Percentiles rank a stretch among this genome's conserved stretches.
phyloP scores from a whole-genome alignment of 306 rosid species.

The Cajanus cajan region DNA sequence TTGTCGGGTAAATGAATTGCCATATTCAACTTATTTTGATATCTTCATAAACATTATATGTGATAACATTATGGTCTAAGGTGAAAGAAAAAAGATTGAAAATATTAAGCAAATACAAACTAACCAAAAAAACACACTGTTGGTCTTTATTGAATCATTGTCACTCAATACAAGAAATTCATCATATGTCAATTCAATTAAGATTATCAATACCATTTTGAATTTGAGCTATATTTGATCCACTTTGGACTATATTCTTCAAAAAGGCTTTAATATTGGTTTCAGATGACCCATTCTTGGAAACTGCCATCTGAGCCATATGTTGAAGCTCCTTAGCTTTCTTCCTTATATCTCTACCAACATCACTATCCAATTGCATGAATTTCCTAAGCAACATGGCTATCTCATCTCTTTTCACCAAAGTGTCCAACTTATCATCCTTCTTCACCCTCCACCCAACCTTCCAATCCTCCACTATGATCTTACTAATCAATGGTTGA shows the following conservation, averaged over 20 bases:
- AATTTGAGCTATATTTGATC: neutral
- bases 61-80: neutral
- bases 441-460: slow-evolving; percentile 54
- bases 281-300: slow-evolving; percentile 43
- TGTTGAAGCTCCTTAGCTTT: slow-evolving; percentile 37
- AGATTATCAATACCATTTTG: neutral
- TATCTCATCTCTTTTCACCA: slow-evolving; percentile 45
- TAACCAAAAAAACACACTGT: neutral
- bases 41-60: no score
- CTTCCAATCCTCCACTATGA: slow-evolving; percentile 57
- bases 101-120: neutral
- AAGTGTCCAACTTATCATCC: slow-evolving; percentile 19
- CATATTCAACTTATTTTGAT: no score
- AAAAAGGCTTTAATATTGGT: slow-evolving; percentile 35
- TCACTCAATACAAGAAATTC: neutral
- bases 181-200: neutral
- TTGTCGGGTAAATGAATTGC: no score
- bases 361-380: slow-evolving; percentile 41
- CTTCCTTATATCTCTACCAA: slow-evolving; percentile 40
- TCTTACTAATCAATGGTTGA: slow-evolving; percentile 39
- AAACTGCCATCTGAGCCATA: slow-evolving; percentile 33
- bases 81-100: neutral
- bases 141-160: neutral
- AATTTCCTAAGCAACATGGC: slow-evolving; percentile 36
- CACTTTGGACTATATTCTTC: slow-evolving; percentile 14